Evolutionary conservation across 805 yeast genomes (phyloP).

Genomic region (Candida parachauliodes): DNA sequence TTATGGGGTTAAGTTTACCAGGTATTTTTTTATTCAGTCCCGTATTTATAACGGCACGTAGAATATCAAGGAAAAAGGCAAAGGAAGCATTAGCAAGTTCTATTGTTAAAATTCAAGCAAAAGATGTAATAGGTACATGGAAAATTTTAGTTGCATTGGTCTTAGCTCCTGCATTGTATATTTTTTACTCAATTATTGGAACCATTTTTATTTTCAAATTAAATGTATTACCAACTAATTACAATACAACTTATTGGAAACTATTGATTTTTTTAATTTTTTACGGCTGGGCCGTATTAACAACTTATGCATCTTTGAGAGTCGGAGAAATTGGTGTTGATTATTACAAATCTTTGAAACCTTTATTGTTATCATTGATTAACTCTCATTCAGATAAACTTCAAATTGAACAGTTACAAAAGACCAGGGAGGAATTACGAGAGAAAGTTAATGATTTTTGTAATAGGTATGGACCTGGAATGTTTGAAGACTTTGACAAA

Average conservation of each 20-base stretch:
- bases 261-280: conserved; percentile 24
- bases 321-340: conserved; percentile 42
- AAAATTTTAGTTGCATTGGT: conserved; percentile 40
- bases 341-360: conserved; percentile 37
- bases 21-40: conserved; percentile 38
- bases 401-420: conserved; percentile 32
- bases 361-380: conserved; percentile 31
- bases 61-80: conserved; percentile 33
- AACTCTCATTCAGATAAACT: conserved; percentile 24
- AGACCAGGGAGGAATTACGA: conserved; percentile 23
- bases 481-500: conserved; percentile 35
- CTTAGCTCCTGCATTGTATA: conserved; percentile 37
- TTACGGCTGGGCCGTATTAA: conserved; percentile 34
- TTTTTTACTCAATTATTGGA: conserved; percentile 35
- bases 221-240: conserved; percentile 2
- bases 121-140: conserved; percentile 42
- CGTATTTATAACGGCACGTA: conserved; percentile 31
- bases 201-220: conserved; percentile 15
- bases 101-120: conserved; percentile 38
- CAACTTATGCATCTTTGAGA: conserved; percentile 39
- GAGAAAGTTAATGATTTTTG: conserved; percentile 31
- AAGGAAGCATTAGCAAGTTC: conserved; percentile 36
- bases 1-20: conserved; percentile 33
- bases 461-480: conserved; percentile 32
- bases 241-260: conserved; percentile 10